Conservation (phyloP, 768 basidiomycete genomes). For the Phlebiopsis gigantea region DNA sequence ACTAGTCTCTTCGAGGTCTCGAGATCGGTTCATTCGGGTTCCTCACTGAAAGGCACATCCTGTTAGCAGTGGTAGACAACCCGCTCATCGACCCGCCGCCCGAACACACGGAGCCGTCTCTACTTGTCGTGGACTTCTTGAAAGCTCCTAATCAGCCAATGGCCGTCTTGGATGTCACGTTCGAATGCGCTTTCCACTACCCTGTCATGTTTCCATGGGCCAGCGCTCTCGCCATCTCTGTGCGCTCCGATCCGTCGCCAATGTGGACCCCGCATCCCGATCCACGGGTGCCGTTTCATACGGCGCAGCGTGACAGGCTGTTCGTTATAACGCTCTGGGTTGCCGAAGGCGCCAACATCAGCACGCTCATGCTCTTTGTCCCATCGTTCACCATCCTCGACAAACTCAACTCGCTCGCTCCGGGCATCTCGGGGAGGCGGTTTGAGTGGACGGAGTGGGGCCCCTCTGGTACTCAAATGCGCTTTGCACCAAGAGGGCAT, state of each 20-base stretch:
- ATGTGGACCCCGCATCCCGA: conserved; percentile 33
- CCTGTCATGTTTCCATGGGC: conserved; percentile 31
- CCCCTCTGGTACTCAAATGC: conserved; percentile 39
- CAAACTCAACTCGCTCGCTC: conserved; percentile 18
- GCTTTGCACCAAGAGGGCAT: conserved; percentile 24
- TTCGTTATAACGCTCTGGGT: conserved; percentile 44
- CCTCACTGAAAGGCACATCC: conserved; percentile 20
- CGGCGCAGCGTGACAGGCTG: conserved; percentile 36
- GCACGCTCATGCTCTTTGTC: conserved; percentile 37
- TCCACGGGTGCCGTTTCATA: conserved; percentile 41
- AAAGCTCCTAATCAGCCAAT: conserved; percentile 25
- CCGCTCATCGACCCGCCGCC: conserved; percentile 18
- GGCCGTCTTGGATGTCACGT: conserved; percentile 27
- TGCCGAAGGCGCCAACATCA: conserved; percentile 19
- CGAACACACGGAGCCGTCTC: conserved; percentile 19
- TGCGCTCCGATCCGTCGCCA: conserved; percentile 53
- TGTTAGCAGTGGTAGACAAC: conserved; percentile 17
- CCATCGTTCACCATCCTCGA: conserved; percentile 33
- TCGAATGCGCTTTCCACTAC: conserved; percentile 35
- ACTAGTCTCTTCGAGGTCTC: conserved; percentile 12
- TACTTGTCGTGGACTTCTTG: conserved; percentile 38
- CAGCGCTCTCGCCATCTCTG: conserved; percentile 29
- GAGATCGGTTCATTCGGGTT: conserved; percentile 22
- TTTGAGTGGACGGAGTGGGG: conserved; percentile 52
- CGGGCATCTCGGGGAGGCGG: conserved; percentile 16